A percentile compares a stretch with the other conserved stretches of the same genome.
Evolutionary conservation across 1,284 basidiomycete species (phyloP).

Genomic region (Ganoderma lucidum): DNA sequence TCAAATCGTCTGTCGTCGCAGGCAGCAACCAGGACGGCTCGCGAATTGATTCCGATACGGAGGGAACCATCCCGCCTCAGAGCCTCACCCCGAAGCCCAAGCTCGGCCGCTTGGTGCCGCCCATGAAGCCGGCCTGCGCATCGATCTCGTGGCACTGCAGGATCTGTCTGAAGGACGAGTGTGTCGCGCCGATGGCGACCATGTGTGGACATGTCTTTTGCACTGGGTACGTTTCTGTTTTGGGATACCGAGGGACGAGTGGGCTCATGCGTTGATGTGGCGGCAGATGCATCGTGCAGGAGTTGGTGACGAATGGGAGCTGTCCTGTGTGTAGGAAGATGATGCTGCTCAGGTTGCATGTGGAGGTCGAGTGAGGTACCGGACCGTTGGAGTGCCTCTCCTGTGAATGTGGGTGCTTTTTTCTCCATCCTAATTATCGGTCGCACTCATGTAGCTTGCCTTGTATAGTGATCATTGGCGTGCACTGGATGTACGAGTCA

Average conservation of each 20-base stretch:
- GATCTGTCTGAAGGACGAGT: constrained; percentile 39
- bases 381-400: neutral
- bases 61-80: constrained; percentile 22
- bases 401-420: neutral
- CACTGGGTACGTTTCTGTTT: constrained; percentile 32
- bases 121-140: neutral
- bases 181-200: constrained; percentile 40
- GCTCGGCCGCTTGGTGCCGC: neutral
- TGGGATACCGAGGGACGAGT: neutral
- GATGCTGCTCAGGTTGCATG: constrained; percentile 39
- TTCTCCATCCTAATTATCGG: neutral
- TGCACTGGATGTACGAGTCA: neutral
- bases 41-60: constrained; percentile 18
- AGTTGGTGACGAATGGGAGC: constrained; percentile 37
- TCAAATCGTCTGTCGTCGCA: constrained; percentile 17
- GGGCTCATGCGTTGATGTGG: neutral
- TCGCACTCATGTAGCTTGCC: neutral
- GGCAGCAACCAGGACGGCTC: constrained; percentile 5
- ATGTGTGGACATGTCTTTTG: constrained; percentile 45
- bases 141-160: constrained; percentile 39
- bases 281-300: constrained; percentile 40
- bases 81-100: constrained; percentile 16
- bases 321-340: constrained; percentile 41
- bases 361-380: constrained; percentile 25
- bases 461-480: neutral